Evolutionary conservation across 305 asterid species (phyloP).

Genomic region (Fraxinus xanthoxyloides): DNA sequence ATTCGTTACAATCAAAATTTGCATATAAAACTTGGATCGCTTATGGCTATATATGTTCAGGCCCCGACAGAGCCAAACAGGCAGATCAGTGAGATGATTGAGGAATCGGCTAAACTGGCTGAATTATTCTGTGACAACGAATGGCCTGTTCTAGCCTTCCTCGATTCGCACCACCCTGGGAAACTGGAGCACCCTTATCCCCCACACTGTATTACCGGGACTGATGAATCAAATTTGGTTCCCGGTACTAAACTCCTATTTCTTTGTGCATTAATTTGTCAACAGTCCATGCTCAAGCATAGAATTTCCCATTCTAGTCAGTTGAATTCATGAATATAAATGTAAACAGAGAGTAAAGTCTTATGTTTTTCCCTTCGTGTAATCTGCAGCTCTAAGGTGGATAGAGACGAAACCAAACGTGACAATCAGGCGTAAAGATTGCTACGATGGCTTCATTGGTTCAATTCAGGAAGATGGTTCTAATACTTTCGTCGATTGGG

Average conservation of each 20-base stretch:
- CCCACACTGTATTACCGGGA: slow-evolving; percentile 58
- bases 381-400: slow-evolving; percentile 56
- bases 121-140: slow-evolving; percentile 51
- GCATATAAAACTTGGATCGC: not conserved
- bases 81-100: slow-evolving; percentile 60
- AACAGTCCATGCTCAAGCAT: not conserved
- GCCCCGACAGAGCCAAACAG: slow-evolving; percentile 58
- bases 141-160: slow-evolving; percentile 66
- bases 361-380: not conserved
- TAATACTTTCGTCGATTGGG: slow-evolving; percentile 60
- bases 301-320: not conserved
- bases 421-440: slow-evolving; percentile 62
- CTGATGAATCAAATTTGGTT: slow-evolving; percentile 63
- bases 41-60: slow-evolving; percentile 20
- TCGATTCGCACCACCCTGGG: slow-evolving; percentile 61
- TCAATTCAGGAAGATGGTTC: slow-evolving; percentile 67
- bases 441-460: slow-evolving; percentile 68
- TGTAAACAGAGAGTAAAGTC: not conserved
- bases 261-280: not conserved
- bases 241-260: slow-evolving; percentile 37
- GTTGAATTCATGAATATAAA: not conserved
- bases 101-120: slow-evolving; percentile 54
- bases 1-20: not conserved
- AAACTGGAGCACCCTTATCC: slow-evolving; percentile 68
- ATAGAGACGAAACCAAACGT: slow-evolving; percentile 57